These are phyloP conservation scores for Alternaria postmessia DNA, from an alignment of 2,329 filamentous ascomycete genomes.

Conservation along the genomic window DNA sequence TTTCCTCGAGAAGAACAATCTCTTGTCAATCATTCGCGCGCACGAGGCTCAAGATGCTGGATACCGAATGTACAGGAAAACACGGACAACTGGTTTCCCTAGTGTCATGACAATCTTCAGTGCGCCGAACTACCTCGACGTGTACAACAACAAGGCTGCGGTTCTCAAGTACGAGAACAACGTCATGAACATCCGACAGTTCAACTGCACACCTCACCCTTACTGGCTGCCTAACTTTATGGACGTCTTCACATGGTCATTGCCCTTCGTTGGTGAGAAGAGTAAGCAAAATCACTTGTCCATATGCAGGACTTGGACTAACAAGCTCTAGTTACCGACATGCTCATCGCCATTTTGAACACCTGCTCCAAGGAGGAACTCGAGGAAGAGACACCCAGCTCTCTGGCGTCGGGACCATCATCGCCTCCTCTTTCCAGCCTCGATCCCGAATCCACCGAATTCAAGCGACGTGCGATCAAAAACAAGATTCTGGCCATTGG, in stretches of 20 bases:
- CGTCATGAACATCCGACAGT: conserved; percentile 99
- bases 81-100: conserved; percentile 94
- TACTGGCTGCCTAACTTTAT: conserved; percentile 99
- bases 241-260: conserved; percentile 99
- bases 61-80: conserved; percentile 99
- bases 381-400: conserved; percentile 82
- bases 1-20: conserved; percentile 98
- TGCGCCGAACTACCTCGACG: conserved; percentile 96
- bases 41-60: conserved; percentile 99
- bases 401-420: conserved; percentile 72
- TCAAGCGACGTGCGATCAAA: conserved; percentile 96
- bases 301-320: conserved; percentile 18
- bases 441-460: conserved; percentile 89
- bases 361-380: conserved; percentile 98
- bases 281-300: conserved; percentile 39
- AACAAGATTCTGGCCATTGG: conserved; percentile 99
- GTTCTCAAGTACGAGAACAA: conserved; percentile 99
- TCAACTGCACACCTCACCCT: conserved; percentile 98
- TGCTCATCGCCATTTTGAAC: conserved; percentile 98
- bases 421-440: conserved; percentile 73
- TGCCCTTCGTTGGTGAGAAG: conserved; percentile 98
- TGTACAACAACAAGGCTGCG: conserved; percentile 99
- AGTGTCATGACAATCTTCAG: conserved; percentile 99
- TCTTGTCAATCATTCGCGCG: conserved; percentile 94
- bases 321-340: conserved; percentile 75